These are phyloP conservation scores for Clavispora phyllophila DNA, from an alignment of 805 yeast genomes.

Conservation along the genomic window DNA sequence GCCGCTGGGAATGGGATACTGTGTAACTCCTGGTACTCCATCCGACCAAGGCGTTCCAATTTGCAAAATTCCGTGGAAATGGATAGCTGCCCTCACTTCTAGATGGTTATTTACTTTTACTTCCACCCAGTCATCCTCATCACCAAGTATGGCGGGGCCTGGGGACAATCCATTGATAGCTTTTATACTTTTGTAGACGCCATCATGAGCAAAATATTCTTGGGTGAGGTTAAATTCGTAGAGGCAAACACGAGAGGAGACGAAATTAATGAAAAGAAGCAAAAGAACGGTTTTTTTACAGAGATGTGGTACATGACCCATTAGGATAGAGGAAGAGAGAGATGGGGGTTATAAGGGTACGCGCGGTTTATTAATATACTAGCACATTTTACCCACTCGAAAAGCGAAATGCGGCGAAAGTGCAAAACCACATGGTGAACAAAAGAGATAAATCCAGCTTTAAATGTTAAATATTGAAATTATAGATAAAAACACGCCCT, in stretches of 20 bases:
- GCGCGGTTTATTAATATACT: not conserved
- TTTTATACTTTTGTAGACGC: constrained; percentile 27
- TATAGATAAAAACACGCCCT: too few relatives aligned
- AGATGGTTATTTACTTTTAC: constrained; percentile 36
- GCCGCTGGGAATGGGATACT: constrained; percentile 46
- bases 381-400: not conserved
- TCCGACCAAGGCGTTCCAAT: constrained; percentile 44
- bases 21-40: constrained; percentile 48
- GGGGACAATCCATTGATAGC: constrained; percentile 45
- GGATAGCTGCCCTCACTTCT: constrained; percentile 39
- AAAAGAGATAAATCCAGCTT: not conserved
- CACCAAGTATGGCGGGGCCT: constrained; percentile 41
- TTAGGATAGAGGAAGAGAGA: not conserved
- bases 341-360: not conserved
- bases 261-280: not conserved
- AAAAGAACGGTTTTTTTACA: not conserved
- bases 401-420: not conserved
- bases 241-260: not conserved
- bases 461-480: too few relatives aligned
- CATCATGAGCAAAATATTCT: constrained; percentile 23
- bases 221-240: constrained; percentile 9
- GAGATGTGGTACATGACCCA: not conserved
- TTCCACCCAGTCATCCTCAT: constrained; percentile 28
- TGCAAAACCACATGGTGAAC: not conserved
- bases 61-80: constrained; percentile 50